These are phyloP conservation scores for Trypanosoma boissoni DNA, from an alignment of 208 protist species.

Conservation along the genomic window DNA sequence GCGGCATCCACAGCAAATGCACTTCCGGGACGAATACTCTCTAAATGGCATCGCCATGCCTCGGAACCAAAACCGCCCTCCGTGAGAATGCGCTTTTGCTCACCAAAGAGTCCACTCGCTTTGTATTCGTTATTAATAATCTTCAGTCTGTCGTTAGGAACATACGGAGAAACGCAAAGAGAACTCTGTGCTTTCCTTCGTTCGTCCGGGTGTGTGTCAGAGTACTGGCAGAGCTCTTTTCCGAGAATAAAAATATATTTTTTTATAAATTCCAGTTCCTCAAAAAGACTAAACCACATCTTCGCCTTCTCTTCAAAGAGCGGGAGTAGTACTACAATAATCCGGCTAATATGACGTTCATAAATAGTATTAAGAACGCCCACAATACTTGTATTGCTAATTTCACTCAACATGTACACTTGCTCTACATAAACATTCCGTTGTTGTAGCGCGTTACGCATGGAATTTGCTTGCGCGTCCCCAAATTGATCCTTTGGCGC, in stretches of 20 bases:
- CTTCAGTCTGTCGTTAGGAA: conserved; percentile 27
- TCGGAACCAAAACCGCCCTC: conserved; percentile 61
- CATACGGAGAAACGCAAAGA: conserved; percentile 69
- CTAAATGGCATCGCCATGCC: conserved; percentile 42
- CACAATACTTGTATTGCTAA: conserved; percentile 30
- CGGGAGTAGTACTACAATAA: conserved; percentile 48
- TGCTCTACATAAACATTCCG: conserved; percentile 74
- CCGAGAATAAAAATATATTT: conserved; percentile 81
- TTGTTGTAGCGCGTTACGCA: conserved; percentile 44
- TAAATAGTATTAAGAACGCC: conserved; percentile 61
- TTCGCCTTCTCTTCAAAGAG: conserved; percentile 40
- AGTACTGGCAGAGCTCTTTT: conserved; percentile 60
- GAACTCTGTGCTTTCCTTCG: conserved; percentile 70
- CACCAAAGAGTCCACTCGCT: conserved; percentile 23
- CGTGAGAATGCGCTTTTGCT: conserved; percentile 45
- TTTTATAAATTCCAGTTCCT: conserved; percentile 51
- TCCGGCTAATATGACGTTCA: conserved; percentile 56
- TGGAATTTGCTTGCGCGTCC: conserved; percentile 32
- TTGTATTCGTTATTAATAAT: conserved; percentile 42
- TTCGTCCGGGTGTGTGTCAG: conserved; percentile 24
- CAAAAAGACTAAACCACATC: conserved; percentile 62
- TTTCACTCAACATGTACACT: conserved; percentile 42
- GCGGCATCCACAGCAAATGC: conserved; percentile 80
- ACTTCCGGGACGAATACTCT: conserved; percentile 28
- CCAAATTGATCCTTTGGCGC: conserved; percentile 60